Base-by-base conservation (phyloP, 768 basidiomycete species). In the Dioszegia hungarica region DNA sequence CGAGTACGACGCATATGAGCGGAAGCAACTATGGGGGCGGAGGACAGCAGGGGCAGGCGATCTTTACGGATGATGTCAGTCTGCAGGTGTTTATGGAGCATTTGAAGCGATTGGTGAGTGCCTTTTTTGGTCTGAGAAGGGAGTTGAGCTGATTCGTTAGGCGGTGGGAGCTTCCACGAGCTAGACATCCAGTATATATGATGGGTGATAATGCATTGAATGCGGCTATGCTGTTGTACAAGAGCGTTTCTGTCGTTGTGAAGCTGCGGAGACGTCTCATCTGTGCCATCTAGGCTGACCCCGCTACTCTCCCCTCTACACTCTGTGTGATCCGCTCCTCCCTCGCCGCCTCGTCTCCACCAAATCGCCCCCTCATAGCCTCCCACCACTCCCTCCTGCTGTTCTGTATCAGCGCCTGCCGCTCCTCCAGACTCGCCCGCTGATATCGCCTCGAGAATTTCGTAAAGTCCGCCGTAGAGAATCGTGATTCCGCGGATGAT, bases 11-110 rank as follows among this genome's bases (percentile, higher is more conserved):
- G 37, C 94, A 99, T 75, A 90, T 95, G 87, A 88, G 89, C 22
- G 83, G 72, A 1, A 71, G 54, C 57, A 70, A 68, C 12, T 90
- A 93, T 84, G 82, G 85, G 3, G 81, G 84, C 14, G 82, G 82
- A 19, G 83, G 83, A 10, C 81, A 81, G 9, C 79, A 83, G 1
- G 93, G 93, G 4, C 88, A 91, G 76, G 89, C 91, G 15, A 97
- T 99, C 76, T 95, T 97, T 76, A 99, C 95, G 54, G 95, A 98
- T 73, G 94, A 99, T 76, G 94, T 98, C 61, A 95, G 90, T 74
- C 82, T 97, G 55, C 68, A 69, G 48, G 70, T 72, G 50, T 72
- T 74, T 51, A 72, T 74, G 92, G 93, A 95, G 71, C 89, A 93
- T 79, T 79, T 97, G 77, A 95, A 94, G 77, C 85, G 91, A 70